phyloP scores from a whole-genome alignment of 2,329 filamentous ascomycete species.

The Aspergillus alliaceus region DNA sequence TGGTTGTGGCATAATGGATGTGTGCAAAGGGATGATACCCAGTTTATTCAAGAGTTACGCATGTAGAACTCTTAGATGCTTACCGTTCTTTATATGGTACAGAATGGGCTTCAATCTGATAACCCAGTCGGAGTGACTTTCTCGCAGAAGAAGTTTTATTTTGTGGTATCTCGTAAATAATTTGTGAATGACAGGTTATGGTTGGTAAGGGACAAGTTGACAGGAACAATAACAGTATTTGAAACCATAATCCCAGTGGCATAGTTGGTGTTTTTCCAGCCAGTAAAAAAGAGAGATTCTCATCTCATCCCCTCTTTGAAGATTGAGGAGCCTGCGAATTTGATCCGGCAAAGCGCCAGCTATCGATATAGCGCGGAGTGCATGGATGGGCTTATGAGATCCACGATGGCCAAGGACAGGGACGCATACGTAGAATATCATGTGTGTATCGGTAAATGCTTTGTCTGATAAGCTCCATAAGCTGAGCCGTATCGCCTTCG shows the following conservation, averaged over 20 bases:
- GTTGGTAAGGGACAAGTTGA: background rate
- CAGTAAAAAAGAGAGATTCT: too few species aligned
- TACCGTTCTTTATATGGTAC: background rate
- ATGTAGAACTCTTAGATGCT: constrained; percentile 5
- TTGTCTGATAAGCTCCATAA: background rate
- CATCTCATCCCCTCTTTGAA: too few species aligned
- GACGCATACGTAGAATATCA: too few species aligned
- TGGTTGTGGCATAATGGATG: background rate
- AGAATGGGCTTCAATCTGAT: background rate
- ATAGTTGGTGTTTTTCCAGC: too few species aligned
- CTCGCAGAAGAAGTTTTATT: background rate
- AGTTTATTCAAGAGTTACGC: constrained; percentile 8
- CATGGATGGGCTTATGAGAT: too few species aligned
- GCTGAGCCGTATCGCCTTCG: background rate
- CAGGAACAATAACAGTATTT: background rate
- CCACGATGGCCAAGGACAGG: too few species aligned
- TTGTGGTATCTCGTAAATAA: background rate
- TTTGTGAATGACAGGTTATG: background rate
- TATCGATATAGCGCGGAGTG: too few species aligned
- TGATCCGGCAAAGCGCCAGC: too few species aligned
- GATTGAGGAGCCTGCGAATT: too few species aligned
- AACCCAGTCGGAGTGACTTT: background rate
- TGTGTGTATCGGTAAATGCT: too few species aligned
- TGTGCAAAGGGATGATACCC: constrained; percentile 18
- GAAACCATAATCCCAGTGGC: too few species aligned